Evolutionary conservation across 2,329 filamentous ascomycete genomes (phyloP), one percentile per base, ranked within the genome.

Genomic region (Dactylonectria macrodidyma): DNA sequence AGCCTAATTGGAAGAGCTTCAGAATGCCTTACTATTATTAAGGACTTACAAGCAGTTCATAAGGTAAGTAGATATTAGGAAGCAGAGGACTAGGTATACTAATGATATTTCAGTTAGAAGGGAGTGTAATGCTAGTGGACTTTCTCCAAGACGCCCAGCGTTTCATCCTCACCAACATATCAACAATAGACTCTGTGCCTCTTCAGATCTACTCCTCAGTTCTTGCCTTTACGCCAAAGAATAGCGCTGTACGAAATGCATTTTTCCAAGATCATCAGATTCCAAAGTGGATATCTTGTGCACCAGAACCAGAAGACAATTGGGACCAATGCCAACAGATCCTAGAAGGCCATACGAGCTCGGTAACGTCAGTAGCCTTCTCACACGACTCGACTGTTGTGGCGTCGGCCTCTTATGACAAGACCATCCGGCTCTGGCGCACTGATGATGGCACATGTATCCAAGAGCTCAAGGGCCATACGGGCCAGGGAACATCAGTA

Each of bases 161-260:
- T 54, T 55, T 50, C 5, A 1, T 61, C 36, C 52, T 30, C 5
- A 11, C 56, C 19, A 60, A 60, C 16, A 16, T 60, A n/a, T 3
- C 14, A 16, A 33, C 14, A 38, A 61, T 66, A 1, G 24, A 47
- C 24, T 19, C 46, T 6, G 10, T 22, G 1, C 58, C 63, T 46
- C 50, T 66, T 52, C 63, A 66, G 34, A 50, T 62, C 6, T 66
- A 66, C 44, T 52, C 51, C 11, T 56, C 57, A 19, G 36, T 56
- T 38, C 61, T 63, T 22, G 44, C 33, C 11, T 58, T 63, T 19
- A 41, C 24, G 2, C 61, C 61, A 22, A 38, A 19, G 19, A 41
- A 33, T 16, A 63, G 54, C 44, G 14, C 10, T 14, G 14, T 64
- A 7, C 44, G 52, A 34, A 9, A n/a, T 0, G n/a, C 41, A 1